phyloP scores from a whole-genome alignment of 805 yeast species.

The Saccharomycopsis capsularis region DNA sequence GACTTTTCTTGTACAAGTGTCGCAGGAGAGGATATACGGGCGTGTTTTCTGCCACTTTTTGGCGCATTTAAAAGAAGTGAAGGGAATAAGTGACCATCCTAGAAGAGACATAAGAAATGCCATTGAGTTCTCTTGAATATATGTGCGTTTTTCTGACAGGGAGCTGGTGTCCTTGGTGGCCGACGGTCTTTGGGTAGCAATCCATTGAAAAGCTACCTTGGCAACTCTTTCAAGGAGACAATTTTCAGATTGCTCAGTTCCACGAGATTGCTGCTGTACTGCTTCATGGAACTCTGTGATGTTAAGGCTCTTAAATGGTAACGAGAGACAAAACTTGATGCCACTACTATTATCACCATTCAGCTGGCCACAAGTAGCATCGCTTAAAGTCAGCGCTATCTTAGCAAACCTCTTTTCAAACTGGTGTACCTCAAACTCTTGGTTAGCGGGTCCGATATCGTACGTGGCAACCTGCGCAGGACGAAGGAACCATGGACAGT shows the following conservation, averaged over 20 bases:
- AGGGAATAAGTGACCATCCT: neutral
- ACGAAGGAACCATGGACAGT: neutral
- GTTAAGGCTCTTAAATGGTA: too few relatives aligned
- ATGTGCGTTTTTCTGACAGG: too few relatives aligned
- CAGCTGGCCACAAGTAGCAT: too few relatives aligned
- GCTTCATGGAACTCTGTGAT: too few relatives aligned
- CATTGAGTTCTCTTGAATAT: neutral
- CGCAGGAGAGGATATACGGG: neutral
- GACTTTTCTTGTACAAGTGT: neutral
- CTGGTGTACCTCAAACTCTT: neutral
- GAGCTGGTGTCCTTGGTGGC: too few relatives aligned
- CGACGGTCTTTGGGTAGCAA: too few relatives aligned
- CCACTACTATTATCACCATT: too few relatives aligned
- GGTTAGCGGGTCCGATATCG: neutral
- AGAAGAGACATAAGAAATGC: neutral
- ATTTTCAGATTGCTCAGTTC: neutral
- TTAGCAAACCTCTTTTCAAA: neutral
- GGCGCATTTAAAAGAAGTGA: too few relatives aligned
- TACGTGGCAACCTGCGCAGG: neutral
- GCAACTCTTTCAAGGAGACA: too few relatives aligned
- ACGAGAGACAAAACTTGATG: too few relatives aligned
- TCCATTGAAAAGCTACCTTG: too few relatives aligned
- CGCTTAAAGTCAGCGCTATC: neutral
- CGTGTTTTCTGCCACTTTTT: too few relatives aligned
- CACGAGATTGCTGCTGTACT: neutral